Evolutionary conservation across 805 yeast genomes (phyloP), one percentile per base, ranked within the genome.

Genomic region (Hanseniaspora pseudoguilliermondii): DNA sequence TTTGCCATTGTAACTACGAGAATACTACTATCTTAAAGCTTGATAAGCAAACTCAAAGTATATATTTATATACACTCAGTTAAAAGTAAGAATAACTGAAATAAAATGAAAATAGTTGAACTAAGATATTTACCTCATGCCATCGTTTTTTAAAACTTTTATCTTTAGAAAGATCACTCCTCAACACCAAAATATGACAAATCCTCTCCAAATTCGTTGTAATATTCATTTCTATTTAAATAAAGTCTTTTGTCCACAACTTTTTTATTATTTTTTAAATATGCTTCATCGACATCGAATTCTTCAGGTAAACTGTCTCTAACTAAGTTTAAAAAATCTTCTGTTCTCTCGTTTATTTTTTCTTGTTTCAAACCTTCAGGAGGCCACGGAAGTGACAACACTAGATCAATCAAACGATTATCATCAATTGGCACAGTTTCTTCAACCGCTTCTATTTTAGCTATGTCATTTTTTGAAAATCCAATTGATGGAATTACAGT

Each of bases 171-270:
- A 59, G 16, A 80, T 1, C 80, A 84, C 8, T 78, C 57, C 64
- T 90, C 97, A 2, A 91, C 97, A 0, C 97, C 97, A 66, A 80
- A 90, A 68, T 88, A 96, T 41, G 76, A 77, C 47, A 91, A 70
- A 13, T 77, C 76, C 63, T 91, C 97, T n/a, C 98, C 98, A 65
- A 83, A 75, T 18, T 76, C 81, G 65, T 86, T 88, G 56, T 68
- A 69, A 95, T 95, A 90, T 43, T 78, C 73, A 15, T 68, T 71
- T 38, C 82, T 65, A n/a, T 46, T 44, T 15, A 55, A 25, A 34
- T 39, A 34, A 4, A 11, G 64, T 61, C 57, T 62, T 67, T 34
- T 69, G 58, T 49, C 77, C 59, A 18, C 76, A 73, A 58, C 72
- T 74, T n/a, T 44, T 4, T 21, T 44, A 50, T 65, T 62, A 36